Conservation (phyloP, 306 rosid species). For the Quercus berberidifolia region DNA sequence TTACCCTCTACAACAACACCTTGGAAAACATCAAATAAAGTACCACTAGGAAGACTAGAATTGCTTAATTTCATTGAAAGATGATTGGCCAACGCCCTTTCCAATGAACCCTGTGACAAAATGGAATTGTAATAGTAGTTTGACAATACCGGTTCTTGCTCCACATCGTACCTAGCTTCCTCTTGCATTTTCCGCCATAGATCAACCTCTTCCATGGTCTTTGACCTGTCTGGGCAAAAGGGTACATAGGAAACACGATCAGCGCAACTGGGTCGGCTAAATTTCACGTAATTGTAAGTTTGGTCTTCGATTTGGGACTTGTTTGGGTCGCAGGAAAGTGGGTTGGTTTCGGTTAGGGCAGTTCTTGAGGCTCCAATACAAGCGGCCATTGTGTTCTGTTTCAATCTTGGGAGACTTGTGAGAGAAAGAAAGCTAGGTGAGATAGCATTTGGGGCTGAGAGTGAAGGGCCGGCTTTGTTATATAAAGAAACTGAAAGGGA, state of each 20-base stretch:
- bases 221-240: constrained; percentile 23
- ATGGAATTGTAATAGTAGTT: constrained; percentile 46
- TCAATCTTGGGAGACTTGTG: constrained; percentile 13
- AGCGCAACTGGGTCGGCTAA: constrained; percentile 34
- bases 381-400: constrained; percentile 36
- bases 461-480: constrained; percentile 13
- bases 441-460: constrained; percentile 17
- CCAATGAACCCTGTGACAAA: constrained; percentile 51
- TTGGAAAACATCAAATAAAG: constrained; percentile 51
- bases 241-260: constrained; percentile 34
- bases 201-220: constrained; percentile 23
- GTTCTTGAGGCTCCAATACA: constrained; percentile 40
- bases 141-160: constrained; percentile 59
- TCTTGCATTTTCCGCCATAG: constrained; percentile 62
- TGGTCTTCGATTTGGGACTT: constrained; percentile 17
- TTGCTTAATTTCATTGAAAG: constrained; percentile 57
- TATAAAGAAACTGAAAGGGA: constrained; percentile 11
- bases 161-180: constrained; percentile 60
- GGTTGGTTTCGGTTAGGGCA: constrained; percentile 12
- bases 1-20: constrained; percentile 34
- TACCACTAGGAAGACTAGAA: constrained; percentile 32
- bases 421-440: neutral
- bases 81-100: constrained; percentile 53
- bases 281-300: constrained; percentile 11
- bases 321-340: constrained; percentile 46